phyloP scores from a whole-genome alignment of 139 green algal genomes.

The Diplosphaera chodatii region DNA sequence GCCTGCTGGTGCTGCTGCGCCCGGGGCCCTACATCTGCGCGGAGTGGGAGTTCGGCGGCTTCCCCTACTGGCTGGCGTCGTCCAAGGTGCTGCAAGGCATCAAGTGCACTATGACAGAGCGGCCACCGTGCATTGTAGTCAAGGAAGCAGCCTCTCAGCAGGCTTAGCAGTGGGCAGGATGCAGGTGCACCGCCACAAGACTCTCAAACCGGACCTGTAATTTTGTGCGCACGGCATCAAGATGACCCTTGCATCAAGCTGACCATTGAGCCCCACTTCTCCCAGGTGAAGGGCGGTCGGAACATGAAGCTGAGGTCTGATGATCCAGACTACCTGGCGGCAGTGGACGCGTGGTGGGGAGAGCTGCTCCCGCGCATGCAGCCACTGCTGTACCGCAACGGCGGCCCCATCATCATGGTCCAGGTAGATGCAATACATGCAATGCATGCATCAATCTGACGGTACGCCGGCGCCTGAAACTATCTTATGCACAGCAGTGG shows the following conservation, averaged over 20 bases:
- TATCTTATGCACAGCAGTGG: too few species aligned
- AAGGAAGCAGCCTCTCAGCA: too few species aligned
- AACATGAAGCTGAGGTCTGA: conserved; percentile 33
- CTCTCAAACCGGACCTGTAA: too few species aligned
- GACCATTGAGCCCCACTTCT: too few species aligned
- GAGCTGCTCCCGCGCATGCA: conserved; percentile 30
- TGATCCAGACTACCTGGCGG: conserved; percentile 34
- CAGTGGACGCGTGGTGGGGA: conserved; percentile 45
- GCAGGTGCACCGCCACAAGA: too few species aligned
- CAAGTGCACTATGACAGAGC: too few species aligned
- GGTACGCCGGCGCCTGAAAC: too few species aligned
- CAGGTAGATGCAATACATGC: conserved; percentile 16
- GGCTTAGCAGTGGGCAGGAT: too few species aligned
- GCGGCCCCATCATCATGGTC: conserved; percentile 56
- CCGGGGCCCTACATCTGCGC: conserved; percentile 42
- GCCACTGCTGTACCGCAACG: conserved; percentile 19
- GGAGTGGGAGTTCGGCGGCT: conserved; percentile 53
- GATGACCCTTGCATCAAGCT: too few species aligned
- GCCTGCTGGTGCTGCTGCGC: conserved; percentile 42
- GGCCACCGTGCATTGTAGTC: too few species aligned
- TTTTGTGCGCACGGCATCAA: too few species aligned
- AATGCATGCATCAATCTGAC: too few species aligned
- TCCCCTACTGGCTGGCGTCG: conserved; percentile 51
- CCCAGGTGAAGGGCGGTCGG: conserved; percentile 28
- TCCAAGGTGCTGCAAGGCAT: conserved; percentile 2